Evolutionary conservation across 352 stramenopile genomes (phyloP).

Genomic region (Peronospora tabacina): DNA sequence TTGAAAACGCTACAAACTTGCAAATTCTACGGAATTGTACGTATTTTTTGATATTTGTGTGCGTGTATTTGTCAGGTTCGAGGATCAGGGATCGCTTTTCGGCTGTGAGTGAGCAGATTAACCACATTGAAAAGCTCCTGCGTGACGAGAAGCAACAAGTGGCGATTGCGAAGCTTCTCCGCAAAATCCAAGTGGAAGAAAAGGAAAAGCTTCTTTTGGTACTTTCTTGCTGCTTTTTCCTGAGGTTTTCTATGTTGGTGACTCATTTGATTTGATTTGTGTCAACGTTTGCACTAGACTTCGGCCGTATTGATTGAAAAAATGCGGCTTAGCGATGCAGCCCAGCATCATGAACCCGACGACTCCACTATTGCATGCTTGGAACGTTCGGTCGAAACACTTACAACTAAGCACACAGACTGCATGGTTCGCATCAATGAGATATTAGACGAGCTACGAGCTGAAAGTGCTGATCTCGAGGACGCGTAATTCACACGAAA

Average conservation of each 20-base stretch:
- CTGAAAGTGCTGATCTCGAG: constrained; percentile 47
- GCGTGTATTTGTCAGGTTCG: constrained; percentile 27
- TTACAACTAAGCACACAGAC: constrained; percentile 46
- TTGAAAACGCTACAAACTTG: background rate
- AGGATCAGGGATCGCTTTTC: constrained; percentile 60
- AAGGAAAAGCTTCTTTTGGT: constrained; percentile 81
- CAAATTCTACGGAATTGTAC: background rate
- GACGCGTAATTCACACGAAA: constrained; percentile 14
- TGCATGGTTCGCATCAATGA: constrained; percentile 78
- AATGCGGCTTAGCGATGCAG: constrained; percentile 50
- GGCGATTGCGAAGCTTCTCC: constrained; percentile 48
- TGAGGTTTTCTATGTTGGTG: background rate
- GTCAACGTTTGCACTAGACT: constrained; percentile 31
- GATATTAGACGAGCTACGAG: constrained; percentile 55
- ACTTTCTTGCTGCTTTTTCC: background rate
- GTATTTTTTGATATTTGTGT: background rate
- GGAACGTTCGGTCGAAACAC: constrained; percentile 48
- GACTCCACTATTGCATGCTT: constrained; percentile 44
- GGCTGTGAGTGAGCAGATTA: constrained; percentile 58
- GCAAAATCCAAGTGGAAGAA: constrained; percentile 65
- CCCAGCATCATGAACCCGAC: constrained; percentile 35
- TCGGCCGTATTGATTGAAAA: constrained; percentile 77
- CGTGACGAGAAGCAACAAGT: constrained; percentile 28
- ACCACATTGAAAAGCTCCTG: constrained; percentile 51
- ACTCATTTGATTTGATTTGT: background rate